These are phyloP conservation scores for Salvia hispanica DNA, from an alignment of 257 asterid species.

Conservation along the genomic window DNA sequence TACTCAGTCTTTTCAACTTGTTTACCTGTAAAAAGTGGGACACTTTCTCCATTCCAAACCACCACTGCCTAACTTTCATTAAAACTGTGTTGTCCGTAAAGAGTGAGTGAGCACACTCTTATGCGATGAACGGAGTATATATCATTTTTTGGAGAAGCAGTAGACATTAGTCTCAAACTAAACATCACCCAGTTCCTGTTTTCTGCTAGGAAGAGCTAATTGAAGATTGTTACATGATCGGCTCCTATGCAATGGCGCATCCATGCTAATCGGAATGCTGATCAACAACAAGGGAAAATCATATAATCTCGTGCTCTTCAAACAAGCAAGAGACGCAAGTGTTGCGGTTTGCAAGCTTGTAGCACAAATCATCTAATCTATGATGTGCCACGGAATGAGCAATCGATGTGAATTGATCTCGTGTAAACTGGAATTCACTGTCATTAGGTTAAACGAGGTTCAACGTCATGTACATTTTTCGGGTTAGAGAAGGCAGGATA, in stretches of 20 bases:
- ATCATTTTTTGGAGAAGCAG: neutral
- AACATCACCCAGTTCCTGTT: neutral
- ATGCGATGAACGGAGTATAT: no score
- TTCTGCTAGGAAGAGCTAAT: neutral
- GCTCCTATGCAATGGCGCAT: neutral
- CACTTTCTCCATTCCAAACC: no score
- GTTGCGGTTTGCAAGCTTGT: neutral
- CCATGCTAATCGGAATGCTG: neutral
- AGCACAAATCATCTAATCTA: neutral
- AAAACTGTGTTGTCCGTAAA: no score
- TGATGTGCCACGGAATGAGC: neutral
- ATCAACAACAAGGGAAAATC: neutral
- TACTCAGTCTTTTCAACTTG: no score
- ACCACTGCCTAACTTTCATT: no score
- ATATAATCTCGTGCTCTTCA: neutral
- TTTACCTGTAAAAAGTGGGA: no score
- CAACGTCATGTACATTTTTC: neutral
- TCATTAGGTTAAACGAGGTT: neutral
- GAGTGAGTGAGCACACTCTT: no score
- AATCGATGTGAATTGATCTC: neutral
- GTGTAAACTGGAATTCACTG: neutral
- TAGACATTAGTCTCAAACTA: no score
- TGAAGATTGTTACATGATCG: neutral
- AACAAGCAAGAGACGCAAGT: neutral
- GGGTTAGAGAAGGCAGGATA: neutral